Percentiles rank a stretch among this genome's conserved stretches.
Conservation (phyloP, 1,284 basidiomycete species). For the Takashimella tepidaria region DNA sequence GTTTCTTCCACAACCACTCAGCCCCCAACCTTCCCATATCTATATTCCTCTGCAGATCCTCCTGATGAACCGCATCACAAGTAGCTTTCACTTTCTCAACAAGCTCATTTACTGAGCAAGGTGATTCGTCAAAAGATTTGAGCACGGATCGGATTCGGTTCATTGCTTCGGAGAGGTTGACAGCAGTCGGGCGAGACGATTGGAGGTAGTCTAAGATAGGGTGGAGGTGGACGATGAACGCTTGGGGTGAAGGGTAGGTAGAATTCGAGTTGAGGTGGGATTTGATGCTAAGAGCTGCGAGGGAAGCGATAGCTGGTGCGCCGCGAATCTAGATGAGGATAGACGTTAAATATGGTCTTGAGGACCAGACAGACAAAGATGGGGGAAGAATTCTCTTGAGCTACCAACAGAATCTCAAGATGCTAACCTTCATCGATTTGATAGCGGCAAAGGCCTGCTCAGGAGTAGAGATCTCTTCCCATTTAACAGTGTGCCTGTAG, state of each 20-base stretch:
- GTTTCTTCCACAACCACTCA: constrained; percentile 67
- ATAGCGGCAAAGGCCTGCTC: constrained; percentile 84
- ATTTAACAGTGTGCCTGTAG: constrained; percentile 61
- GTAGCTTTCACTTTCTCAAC: constrained; percentile 57
- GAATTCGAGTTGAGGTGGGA: constrained; percentile 48
- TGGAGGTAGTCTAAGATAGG: constrained; percentile 65
- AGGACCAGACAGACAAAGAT: too few species aligned
- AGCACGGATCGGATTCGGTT: constrained; percentile 58
- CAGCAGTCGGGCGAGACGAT: constrained; percentile 86
- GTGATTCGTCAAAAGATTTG: constrained; percentile 40
- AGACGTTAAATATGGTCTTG: too few species aligned
- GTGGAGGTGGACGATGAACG: constrained; percentile 21
- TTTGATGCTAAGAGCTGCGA: constrained; percentile 74
- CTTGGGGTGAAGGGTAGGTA: constrained; percentile 24
- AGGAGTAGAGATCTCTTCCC: constrained; percentile 63
- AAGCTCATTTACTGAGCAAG: constrained; percentile 47
- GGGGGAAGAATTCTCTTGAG: not conserved
- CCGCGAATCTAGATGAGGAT: constrained; percentile 63
- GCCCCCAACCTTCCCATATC: constrained; percentile 75
- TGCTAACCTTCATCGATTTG: constrained; percentile 76
- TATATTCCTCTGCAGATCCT: constrained; percentile 78
- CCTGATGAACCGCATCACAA: constrained; percentile 60
- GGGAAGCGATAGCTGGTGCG: constrained; percentile 87
- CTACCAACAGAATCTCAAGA: not conserved
- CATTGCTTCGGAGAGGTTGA: constrained; percentile 80